Conservation (phyloP, 805 yeast species). For the Kodamaea laetipori region DNA sequence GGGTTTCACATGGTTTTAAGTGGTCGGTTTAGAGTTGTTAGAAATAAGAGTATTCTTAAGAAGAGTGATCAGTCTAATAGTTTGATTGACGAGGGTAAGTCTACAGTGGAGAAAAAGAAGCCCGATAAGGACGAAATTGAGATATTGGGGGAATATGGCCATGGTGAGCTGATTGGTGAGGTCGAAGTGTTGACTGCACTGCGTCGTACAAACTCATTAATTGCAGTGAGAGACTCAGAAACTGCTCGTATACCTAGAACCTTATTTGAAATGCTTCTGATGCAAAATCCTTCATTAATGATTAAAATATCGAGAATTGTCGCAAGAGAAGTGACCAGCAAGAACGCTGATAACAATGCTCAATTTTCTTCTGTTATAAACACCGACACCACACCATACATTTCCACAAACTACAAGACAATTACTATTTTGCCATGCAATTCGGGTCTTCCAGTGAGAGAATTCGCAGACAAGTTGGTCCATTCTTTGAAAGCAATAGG, state of each 20-base stretch:
- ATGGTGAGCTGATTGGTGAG: conserved; percentile 94
- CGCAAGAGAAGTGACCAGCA: conserved; percentile 52
- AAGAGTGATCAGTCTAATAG: conserved; percentile 10
- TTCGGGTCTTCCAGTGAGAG: conserved; percentile 80
- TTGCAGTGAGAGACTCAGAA: conserved; percentile 92
- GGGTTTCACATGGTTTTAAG: conserved; percentile 88
- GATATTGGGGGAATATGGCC: conserved; percentile 78
- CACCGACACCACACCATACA: conserved; percentile 27
- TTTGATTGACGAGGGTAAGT: conserved; percentile 11
- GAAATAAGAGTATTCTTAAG: conserved; percentile 31
- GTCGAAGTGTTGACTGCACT: conserved; percentile 88
- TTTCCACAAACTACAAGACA: conserved; percentile 65
- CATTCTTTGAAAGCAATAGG: conserved; percentile 74
- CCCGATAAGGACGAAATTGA: conserved; percentile 24
- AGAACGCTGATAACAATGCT: conserved; percentile 2
- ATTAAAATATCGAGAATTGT: conserved; percentile 86
- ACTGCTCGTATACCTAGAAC: conserved; percentile 90
- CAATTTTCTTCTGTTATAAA: background rate
- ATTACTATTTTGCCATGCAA: conserved; percentile 81
- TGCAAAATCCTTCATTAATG: conserved; percentile 86
- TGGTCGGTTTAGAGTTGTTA: conserved; percentile 77
- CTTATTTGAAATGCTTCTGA: conserved; percentile 79
- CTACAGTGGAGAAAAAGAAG: conserved; percentile 13
- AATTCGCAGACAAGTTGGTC: conserved; percentile 75
- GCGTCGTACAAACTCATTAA: conserved; percentile 64